A percentile compares a stretch with the other conserved stretches of the same genome.
phyloP scores from a whole-genome alignment of 805 yeast species.

The Zygosaccharomyces pseudorouxii region DNA sequence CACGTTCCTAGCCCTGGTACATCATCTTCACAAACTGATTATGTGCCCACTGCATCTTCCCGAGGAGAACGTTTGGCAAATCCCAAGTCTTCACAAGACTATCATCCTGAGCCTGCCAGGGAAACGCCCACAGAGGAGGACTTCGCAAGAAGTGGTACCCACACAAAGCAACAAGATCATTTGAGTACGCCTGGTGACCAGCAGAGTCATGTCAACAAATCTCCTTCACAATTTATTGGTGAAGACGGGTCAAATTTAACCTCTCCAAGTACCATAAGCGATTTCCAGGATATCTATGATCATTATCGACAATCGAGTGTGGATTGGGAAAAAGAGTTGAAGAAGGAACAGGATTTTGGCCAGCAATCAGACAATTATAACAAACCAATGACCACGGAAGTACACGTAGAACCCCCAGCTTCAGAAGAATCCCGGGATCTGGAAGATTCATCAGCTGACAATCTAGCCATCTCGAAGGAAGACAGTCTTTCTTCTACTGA shows the following conservation, averaged over 20 bases:
- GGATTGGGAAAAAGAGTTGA: slow-evolving; percentile 19
- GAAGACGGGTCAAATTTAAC: slow-evolving; percentile 5
- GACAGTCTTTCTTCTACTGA: slow-evolving; percentile 17
- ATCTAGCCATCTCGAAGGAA: slow-evolving; percentile 11
- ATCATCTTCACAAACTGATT: not conserved
- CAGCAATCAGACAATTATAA: not conserved
- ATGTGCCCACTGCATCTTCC: not conserved
- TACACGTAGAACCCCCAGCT: not conserved
- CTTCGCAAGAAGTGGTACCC: not conserved
- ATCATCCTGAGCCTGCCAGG: not conserved
- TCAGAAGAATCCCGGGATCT: not conserved
- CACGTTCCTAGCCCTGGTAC: not conserved
- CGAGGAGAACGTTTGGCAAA: not conserved
- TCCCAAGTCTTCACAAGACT: not conserved
- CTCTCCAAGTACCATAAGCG: slow-evolving; percentile 18
- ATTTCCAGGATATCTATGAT: slow-evolving; percentile 28
- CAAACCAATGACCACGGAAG: not conserved
- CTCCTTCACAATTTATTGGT: slow-evolving; percentile 3
- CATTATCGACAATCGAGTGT: slow-evolving; percentile 27
- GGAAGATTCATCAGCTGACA: slow-evolving; percentile 1
- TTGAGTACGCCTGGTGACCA: slow-evolving; percentile 2
- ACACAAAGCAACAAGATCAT: not conserved
- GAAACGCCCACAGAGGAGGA: not conserved
- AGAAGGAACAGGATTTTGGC: not conserved
- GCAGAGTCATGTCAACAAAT: slow-evolving; percentile 1